Evolutionary conservation across 1,284 basidiomycete genomes (phyloP), one percentile per base, ranked within the genome.

Genomic region (Tilletia horrida): DNA sequence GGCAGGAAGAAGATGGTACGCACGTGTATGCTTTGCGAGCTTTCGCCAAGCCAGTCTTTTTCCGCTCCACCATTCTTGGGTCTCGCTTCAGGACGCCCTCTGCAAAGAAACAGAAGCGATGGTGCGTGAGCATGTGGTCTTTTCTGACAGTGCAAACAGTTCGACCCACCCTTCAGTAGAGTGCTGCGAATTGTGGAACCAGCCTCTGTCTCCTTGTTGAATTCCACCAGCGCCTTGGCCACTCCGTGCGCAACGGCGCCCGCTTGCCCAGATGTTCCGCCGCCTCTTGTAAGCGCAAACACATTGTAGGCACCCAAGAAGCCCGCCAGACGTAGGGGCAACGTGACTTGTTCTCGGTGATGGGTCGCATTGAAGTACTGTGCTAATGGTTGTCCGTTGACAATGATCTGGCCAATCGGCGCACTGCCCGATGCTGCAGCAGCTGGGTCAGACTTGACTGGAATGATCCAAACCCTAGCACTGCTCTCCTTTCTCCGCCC

Each of bases 51-150:
- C 91, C 91, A 8, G 95, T 93, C 86, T 97, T 97, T 85, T 98
- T 98, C 75, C 95, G 87, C 85, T 98, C 95, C 40, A 97, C 93
- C 90, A 94, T 92, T 83, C 95, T 90, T 59, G 93, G 91, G 85
- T 98, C 95, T 79, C 95, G 89, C 82, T 88, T 88, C 69, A 93
- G 84, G 45, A 95, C 85, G 84, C 92, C 90, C 71, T 92, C 94
- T 93, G 82, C 0, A 43, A 73, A 63, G 63, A 13, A 61, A 48
- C 52, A 55, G 43, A 70, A 52, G 1, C 11, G 14, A 21, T 11
- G 11, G 11, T n/a, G 11, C 18, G 11, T 21, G 21, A 52, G 13
- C 23, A 21, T 52, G 50, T 8, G 75, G 64, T 42, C 59, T 11
- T 13, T 61, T 63, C 70, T 21, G 42, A 44, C 66, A 63, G 45